Percentiles rank a stretch among this genome's conserved stretches.
These are phyloP conservation scores for Colletotrichum lupini DNA, from an alignment of 2,329 filamentous ascomycete species.

Conservation along the genomic window DNA sequence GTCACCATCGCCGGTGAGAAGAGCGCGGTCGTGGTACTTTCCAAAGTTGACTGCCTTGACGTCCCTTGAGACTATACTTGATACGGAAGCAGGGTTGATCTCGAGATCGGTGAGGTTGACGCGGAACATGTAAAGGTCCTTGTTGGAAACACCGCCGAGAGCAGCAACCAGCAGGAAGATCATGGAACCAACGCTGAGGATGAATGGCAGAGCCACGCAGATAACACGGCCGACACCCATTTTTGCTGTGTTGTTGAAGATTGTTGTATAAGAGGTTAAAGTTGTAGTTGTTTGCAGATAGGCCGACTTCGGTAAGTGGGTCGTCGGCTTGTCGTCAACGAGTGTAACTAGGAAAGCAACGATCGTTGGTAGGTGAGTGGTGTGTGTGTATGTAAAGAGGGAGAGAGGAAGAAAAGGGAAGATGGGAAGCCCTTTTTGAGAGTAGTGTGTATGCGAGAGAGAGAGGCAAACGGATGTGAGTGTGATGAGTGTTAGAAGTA, in stretches of 20 bases:
- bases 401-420: constrained; percentile 16
- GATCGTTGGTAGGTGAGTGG: not conserved
- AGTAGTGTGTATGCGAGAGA: not conserved
- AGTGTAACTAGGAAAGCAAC: constrained; percentile 17
- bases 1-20: constrained; percentile 35
- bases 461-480: constrained; percentile 11
- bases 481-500: constrained; percentile 18
- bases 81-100: constrained; percentile 52
- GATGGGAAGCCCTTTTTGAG: constrained; percentile 1
- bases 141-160: constrained; percentile 66
- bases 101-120: constrained; percentile 73
- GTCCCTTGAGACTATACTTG: constrained; percentile 35
- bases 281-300: constrained; percentile 8
- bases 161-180: constrained; percentile 72
- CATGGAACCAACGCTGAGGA: constrained; percentile 81
- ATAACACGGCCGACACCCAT: constrained; percentile 80
- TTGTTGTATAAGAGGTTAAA: not conserved
- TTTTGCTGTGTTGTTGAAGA: constrained; percentile 39
- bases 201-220: constrained; percentile 89
- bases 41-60: constrained; percentile 46
- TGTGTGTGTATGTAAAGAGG: not conserved
- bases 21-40: constrained; percentile 50
- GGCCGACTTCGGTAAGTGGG: constrained; percentile 13
- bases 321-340: constrained; percentile 17
- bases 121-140: constrained; percentile 67